Evolutionary conservation across 2,329 filamentous ascomycete species (phyloP).

Genomic region (Fusarium zealandicum): DNA sequence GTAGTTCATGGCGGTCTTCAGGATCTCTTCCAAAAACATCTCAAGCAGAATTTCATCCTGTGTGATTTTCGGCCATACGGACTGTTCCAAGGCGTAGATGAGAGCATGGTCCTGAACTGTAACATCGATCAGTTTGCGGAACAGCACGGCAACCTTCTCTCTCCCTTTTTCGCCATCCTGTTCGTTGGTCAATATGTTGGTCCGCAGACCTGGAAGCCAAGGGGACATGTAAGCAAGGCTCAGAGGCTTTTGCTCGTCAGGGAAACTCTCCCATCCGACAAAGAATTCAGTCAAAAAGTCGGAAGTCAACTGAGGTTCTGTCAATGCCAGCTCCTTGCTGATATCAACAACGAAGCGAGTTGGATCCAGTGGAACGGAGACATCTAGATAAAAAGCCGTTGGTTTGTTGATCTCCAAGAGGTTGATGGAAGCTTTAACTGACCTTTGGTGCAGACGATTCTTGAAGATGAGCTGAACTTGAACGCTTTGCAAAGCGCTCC

Average conservation of each 20-base stretch:
- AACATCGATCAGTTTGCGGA: constrained; percentile 72
- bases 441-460: constrained; percentile 69
- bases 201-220: constrained; percentile 69
- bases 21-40: constrained; percentile 71
- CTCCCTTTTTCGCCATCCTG: constrained; percentile 69
- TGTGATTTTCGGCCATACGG: constrained; percentile 69
- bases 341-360: constrained; percentile 71
- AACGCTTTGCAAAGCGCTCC: constrained; percentile 72
- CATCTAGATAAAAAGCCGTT: constrained; percentile 53
- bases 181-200: constrained; percentile 65
- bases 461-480: constrained; percentile 68
- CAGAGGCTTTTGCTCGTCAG: constrained; percentile 70
- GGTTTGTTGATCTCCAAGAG: background rate
- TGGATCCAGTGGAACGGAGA: constrained; percentile 68
- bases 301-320: constrained; percentile 71
- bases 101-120: constrained; percentile 67
- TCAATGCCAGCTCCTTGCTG: constrained; percentile 67
- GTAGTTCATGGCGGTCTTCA: constrained; percentile 67
- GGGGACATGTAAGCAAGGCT: constrained; percentile 75
- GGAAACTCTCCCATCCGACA: constrained; percentile 74
- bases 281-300: constrained; percentile 79
- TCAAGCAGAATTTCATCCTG: constrained; percentile 71
- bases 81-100: constrained; percentile 67
- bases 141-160: constrained; percentile 69
- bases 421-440: constrained; percentile 22